These are phyloP conservation scores for Crotalaria pallida DNA, from an alignment of 306 rosid genomes.

Conservation along the genomic window DNA sequence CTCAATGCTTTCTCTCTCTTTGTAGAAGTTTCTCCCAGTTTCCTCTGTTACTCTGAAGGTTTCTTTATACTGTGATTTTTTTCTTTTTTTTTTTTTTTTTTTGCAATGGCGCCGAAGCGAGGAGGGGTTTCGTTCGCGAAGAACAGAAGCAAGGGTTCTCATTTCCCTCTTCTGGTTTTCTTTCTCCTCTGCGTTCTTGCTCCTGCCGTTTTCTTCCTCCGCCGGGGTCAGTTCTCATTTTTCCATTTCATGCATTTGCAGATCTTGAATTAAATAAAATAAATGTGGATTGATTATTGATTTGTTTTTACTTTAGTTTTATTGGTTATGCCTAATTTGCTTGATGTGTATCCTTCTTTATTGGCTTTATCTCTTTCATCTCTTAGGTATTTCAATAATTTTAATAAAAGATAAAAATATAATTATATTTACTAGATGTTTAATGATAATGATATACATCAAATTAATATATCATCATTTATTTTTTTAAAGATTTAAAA, in stretches of 20 bases:
- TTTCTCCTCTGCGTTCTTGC: constrained; percentile 48
- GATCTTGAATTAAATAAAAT: constrained; percentile 2
- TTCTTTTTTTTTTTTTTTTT: no score
- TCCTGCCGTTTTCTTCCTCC: constrained; percentile 60
- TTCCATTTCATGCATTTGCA: neutral
- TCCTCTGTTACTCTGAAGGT: constrained; percentile 7
- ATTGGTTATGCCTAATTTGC: no score
- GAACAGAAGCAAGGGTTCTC: constrained; percentile 48
- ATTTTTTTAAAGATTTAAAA: no score
- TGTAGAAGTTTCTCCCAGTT: neutral
- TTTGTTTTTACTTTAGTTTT: neutral
- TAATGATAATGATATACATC: no score
- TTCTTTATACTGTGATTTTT: constrained; percentile 15
- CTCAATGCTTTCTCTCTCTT: neutral
- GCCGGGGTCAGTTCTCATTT: constrained; percentile 31
- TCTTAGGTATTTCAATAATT: no score
- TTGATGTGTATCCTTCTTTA: no score
- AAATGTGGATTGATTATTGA: neutral
- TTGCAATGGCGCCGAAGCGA: constrained; percentile 62
- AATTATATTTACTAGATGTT: no score
- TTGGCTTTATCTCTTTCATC: no score
- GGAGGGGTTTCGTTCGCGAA: constrained; percentile 31
- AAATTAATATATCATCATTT: no score
- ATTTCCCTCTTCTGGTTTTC: constrained; percentile 41
- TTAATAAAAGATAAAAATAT: no score